Evolutionary conservation across 2,329 filamentous ascomycete species (phyloP).

Genomic region (Microdochium trichocladiopsis): DNA sequence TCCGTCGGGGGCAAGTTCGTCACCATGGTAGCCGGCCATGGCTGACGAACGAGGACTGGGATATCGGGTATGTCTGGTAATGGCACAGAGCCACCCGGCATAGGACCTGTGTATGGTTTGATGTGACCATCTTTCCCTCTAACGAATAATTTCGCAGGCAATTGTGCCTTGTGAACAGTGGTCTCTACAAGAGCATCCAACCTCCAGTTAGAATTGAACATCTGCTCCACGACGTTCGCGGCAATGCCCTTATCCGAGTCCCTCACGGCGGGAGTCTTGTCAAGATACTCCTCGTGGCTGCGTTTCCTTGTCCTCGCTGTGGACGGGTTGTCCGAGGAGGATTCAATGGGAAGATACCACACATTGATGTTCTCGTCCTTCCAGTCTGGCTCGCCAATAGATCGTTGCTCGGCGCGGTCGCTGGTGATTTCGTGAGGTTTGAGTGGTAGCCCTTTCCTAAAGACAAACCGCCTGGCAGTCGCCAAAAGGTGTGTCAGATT

Average conservation of each 20-base stretch:
- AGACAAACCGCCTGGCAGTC: constrained; percentile 78
- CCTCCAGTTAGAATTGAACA: constrained; percentile 74
- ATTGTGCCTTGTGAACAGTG: constrained; percentile 56
- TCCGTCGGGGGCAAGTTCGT: constrained; percentile 59
- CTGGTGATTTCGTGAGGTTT: constrained; percentile 58
- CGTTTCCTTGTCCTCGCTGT: constrained; percentile 24
- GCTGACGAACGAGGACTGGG: constrained; percentile 64
- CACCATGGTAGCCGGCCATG: constrained; percentile 69
- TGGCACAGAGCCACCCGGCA: constrained; percentile 38
- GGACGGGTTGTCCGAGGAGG: constrained; percentile 17
- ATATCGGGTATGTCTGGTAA: constrained; percentile 47
- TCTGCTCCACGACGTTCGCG: constrained; percentile 60
- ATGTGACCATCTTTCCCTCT: constrained; percentile 58
- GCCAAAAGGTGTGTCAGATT: constrained; percentile 78
- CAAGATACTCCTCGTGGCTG: constrained; percentile 36
- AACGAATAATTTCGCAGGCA: constrained; percentile 65
- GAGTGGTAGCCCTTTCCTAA: constrained; percentile 76
- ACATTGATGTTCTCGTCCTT: constrained; percentile 71
- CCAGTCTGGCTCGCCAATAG: constrained; percentile 56
- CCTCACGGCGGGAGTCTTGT: constrained; percentile 8
- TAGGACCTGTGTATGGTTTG: constrained; percentile 62
- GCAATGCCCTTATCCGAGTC: constrained; percentile 41
- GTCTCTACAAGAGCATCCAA: constrained; percentile 63
- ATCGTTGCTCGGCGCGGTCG: constrained; percentile 26
- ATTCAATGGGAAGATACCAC: constrained; percentile 67